Evolutionary conservation across 495 filamentous ascomycete genomes (phyloP).

Genomic region (Xylaria palmicola): DNA sequence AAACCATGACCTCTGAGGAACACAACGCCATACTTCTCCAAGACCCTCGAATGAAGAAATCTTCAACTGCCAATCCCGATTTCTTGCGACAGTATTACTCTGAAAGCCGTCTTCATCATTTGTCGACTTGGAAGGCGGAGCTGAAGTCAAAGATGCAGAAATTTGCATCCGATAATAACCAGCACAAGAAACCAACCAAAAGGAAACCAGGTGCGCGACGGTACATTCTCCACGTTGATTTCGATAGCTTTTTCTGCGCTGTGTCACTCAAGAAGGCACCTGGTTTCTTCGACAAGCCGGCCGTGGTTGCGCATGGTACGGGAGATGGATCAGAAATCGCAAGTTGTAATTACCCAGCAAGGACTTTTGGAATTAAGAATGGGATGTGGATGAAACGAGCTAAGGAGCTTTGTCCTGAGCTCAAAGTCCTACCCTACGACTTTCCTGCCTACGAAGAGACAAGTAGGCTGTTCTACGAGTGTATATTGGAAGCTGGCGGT

Average conservation of each 20-base stretch:
- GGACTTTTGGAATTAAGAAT: constrained; percentile 83
- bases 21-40: constrained; percentile 80
- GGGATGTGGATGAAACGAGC: constrained; percentile 99
- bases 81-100: constrained; percentile 93
- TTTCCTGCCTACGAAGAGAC: constrained; percentile 93
- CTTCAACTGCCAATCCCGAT: constrained; percentile 83
- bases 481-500: constrained; percentile 75
- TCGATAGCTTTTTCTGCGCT: constrained; percentile 96
- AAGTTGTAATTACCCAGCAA: constrained; percentile 92
- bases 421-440: constrained; percentile 88
- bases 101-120: constrained; percentile 88
- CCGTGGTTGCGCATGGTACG: constrained; percentile 82
- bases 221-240: constrained; percentile 94
- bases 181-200: constrained; percentile 35
- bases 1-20: constrained; percentile 75
- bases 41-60: constrained; percentile 79
- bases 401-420: constrained; percentile 74
- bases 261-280: constrained; percentile 79
- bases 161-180: constrained; percentile 62
- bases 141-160: constrained; percentile 83
- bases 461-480: constrained; percentile 81
- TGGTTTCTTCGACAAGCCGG: constrained; percentile 75
- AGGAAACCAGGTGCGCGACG: constrained; percentile 60
- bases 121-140: constrained; percentile 94
- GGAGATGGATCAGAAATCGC: constrained; percentile 91